Percentiles rank a stretch among this genome's conserved stretches.
phyloP scores from a whole-genome alignment of 1,284 basidiomycete species.

The Puccinia polysora region DNA sequence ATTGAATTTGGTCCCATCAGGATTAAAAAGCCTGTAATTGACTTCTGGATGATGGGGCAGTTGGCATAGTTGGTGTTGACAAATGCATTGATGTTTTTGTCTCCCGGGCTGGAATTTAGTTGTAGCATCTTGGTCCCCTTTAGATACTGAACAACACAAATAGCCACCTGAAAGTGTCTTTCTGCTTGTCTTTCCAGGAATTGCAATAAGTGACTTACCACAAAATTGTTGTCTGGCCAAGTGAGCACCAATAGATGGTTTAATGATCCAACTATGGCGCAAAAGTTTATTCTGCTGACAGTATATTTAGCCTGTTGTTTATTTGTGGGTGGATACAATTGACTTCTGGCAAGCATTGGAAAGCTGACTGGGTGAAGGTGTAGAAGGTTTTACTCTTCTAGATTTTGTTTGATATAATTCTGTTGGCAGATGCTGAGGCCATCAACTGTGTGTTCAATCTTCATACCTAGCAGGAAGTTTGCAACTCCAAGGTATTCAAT shows the following conservation, averaged over 20 bases:
- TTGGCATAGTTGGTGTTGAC: constrained; percentile 12
- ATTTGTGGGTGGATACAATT: background rate
- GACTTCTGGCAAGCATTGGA: background rate
- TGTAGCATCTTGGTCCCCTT: background rate
- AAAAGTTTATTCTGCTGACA: background rate
- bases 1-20: background rate
- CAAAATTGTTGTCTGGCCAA: background rate
- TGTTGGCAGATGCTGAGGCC: background rate
- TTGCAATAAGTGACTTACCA: background rate
- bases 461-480: constrained; percentile 1
- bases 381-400: background rate
- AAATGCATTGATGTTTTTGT: background rate
- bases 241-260: background rate
- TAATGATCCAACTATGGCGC: background rate
- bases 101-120: background rate
- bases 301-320: no score
- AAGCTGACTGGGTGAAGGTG: background rate
- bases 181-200: background rate
- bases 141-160: background rate
- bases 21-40: background rate
- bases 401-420: background rate
- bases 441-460: background rate
- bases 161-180: background rate
- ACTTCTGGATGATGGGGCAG: background rate
- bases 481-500: constrained; percentile 3